phyloP scores from a whole-genome alignment of 495 filamentous ascomycete genomes.

The Umbilicaria muhlenbergii region DNA sequence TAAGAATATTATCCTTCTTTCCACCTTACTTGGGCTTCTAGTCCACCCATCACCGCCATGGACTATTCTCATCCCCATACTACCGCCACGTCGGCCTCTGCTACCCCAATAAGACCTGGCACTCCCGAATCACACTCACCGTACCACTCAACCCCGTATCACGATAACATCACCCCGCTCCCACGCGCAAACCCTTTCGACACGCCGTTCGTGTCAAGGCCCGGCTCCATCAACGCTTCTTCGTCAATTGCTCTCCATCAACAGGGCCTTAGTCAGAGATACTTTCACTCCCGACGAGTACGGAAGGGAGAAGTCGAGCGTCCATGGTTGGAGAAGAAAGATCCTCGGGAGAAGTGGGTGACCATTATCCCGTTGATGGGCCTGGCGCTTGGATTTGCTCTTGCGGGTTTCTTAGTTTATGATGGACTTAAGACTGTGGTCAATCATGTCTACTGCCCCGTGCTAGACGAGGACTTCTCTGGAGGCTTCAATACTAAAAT shows the following conservation, averaged over 20 bases:
- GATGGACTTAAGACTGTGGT: constrained; percentile 51
- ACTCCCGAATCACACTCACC: neutral
- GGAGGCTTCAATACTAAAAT: constrained; percentile 40
- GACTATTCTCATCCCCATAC: too few species aligned
- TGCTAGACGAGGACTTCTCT: constrained; percentile 55
- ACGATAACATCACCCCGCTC: neutral
- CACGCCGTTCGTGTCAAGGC: constrained; percentile 38
- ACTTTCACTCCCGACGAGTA: constrained; percentile 62
- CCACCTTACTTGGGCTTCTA: too few species aligned
- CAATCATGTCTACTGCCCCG: constrained; percentile 53
- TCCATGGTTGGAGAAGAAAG: constrained; percentile 51
- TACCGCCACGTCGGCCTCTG: too few species aligned
- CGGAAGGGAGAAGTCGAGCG: constrained; percentile 53
- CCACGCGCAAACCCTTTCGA: constrained; percentile 35
- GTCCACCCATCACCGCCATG: too few species aligned
- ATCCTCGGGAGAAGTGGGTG: constrained; percentile 74
- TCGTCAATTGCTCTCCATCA: constrained; percentile 25
- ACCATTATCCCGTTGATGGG: constrained; percentile 62
- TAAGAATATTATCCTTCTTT: too few species aligned
- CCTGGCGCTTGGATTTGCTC: constrained; percentile 43
- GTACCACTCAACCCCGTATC: neutral
- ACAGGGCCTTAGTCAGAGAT: constrained; percentile 24
- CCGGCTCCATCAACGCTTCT: constrained; percentile 34
- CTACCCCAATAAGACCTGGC: neutral
- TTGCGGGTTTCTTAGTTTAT: constrained; percentile 55